A percentile compares a stretch with the other conserved stretches of the same genome.
These are phyloP conservation scores for Xanthoparmelia taractica DNA, from an alignment of 495 filamentous ascomycete species.

Conservation along the genomic window DNA sequence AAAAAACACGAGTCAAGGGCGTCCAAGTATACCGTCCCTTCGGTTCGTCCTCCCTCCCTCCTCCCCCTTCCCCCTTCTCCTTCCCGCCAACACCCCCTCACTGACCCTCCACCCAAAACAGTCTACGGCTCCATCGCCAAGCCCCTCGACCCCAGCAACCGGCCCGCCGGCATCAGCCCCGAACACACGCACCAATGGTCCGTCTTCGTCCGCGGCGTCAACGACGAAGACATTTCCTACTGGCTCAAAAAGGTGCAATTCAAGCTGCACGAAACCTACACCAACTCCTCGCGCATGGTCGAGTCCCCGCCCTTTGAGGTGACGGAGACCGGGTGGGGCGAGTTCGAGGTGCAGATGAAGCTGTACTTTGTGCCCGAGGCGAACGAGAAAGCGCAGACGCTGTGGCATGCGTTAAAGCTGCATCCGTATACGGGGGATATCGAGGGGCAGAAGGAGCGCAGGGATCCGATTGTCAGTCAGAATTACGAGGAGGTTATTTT, in stretches of 20 bases:
- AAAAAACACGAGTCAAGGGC: conserved; percentile 48
- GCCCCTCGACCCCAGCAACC: conserved; percentile 62
- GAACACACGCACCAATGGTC: conserved; percentile 96
- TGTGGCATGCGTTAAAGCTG: conserved; percentile 83
- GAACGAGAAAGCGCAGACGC: conserved; percentile 80
- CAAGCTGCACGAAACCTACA: conserved; percentile 92
- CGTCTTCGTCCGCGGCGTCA: conserved; percentile 80
- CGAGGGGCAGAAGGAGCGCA: conserved; percentile 58
- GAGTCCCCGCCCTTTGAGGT: conserved; percentile 71
- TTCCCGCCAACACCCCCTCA: neutral
- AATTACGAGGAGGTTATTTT: conserved; percentile 88
- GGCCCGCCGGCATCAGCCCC: conserved; percentile 49
- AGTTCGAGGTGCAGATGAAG: conserved; percentile 92
- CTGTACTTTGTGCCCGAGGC: conserved; percentile 81
- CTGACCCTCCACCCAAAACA: conserved; percentile 24
- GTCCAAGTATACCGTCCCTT: conserved; percentile 71
- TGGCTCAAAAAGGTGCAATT: conserved; percentile 97
- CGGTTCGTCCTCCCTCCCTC: conserved; percentile 32
- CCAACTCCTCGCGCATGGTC: conserved; percentile 73
- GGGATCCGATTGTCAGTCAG: conserved; percentile 63
- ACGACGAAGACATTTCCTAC: conserved; percentile 81
- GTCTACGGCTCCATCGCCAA: conserved; percentile 73
- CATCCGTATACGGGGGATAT: conserved; percentile 82
- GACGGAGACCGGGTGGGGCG: conserved; percentile 90
- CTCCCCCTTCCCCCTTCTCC: conserved; percentile 5